A percentile compares a stretch with the other conserved stretches of the same genome.
These are phyloP conservation scores for Pinus tabuliformis DNA, from an alignment of 75 land plant genomes.

Conservation along the genomic window DNA sequence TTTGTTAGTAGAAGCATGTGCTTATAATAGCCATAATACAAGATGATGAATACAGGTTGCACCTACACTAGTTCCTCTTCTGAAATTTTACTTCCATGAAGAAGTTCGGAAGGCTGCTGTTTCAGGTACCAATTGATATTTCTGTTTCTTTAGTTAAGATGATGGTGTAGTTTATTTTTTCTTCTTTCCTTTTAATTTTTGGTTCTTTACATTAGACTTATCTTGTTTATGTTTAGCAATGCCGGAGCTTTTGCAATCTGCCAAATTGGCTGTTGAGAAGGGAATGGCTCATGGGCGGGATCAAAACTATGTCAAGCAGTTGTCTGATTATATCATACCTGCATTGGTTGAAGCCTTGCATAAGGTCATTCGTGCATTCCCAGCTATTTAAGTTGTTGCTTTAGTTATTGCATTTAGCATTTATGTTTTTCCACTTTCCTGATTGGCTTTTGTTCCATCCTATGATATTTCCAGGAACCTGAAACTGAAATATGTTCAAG, in stretches of 20 bases:
- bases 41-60: slow-evolving; percentile 63
- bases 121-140: slow-evolving; percentile 54
- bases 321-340: slow-evolving; percentile 87
- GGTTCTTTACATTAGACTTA: not conserved
- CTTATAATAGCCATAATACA: not conserved
- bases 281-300: slow-evolving; percentile 84
- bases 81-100: slow-evolving; percentile 98
- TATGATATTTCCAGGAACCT: slow-evolving; percentile 70
- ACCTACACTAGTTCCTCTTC: slow-evolving; percentile 88
- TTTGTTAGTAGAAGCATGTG: not conserved
- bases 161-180: not conserved
- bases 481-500: slow-evolving; percentile 89
- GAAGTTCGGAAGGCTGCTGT: slow-evolving; percentile 99
- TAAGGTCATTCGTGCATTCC: slow-evolving; percentile 48
- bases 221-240: slow-evolving; percentile 52
- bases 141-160: not conserved
- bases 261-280: slow-evolving; percentile 94
- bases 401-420: slow-evolving; percentile 4
- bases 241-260: slow-evolving; percentile 93
- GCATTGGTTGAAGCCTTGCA: slow-evolving; percentile 93
- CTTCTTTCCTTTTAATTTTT: not conserved
- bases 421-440: not conserved
- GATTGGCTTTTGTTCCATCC: not conserved
- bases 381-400: not conserved
- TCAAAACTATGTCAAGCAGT: slow-evolving; percentile 88